These are phyloP conservation scores for Thraustochytrium striatum DNA, from an alignment of 352 stramenopile genomes.

Conservation along the genomic window DNA sequence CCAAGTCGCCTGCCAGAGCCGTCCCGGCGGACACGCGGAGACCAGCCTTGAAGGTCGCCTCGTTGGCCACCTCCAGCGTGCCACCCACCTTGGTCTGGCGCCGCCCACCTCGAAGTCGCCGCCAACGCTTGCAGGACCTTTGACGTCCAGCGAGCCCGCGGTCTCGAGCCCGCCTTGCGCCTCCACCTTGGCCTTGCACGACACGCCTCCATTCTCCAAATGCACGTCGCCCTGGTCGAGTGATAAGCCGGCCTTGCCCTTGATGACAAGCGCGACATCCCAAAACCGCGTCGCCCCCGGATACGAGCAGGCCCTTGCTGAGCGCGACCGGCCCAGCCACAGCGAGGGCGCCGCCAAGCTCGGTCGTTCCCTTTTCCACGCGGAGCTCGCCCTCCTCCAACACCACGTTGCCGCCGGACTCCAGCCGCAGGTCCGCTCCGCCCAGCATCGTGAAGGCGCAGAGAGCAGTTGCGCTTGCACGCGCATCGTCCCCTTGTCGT, in stretches of 20 bases:
- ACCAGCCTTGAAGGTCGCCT: too few species aligned
- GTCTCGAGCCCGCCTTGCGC: not conserved
- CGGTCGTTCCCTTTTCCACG: not conserved
- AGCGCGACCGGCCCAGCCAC: not conserved
- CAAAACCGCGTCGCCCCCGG: not conserved
- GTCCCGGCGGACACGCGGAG: not conserved
- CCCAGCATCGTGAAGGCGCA: not conserved
- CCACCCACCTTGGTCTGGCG: not conserved
- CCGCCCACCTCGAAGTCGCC: not conserved
- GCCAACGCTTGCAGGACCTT: not conserved
- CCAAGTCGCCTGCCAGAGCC: not conserved
- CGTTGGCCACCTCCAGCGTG: not conserved
- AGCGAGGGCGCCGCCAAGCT: not conserved
- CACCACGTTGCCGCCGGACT: not conserved
- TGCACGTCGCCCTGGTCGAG: not conserved
- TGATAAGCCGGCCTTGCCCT: not conserved
- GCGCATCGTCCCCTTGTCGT: not conserved
- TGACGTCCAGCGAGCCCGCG: not conserved
- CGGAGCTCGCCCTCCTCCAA: not conserved
- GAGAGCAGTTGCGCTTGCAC: not conserved
- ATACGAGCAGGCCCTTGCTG: not conserved
- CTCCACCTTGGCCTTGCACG: not conserved
- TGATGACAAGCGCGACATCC: not conserved
- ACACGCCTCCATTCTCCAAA: not conserved
- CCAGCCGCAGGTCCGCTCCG: not conserved